Evolutionary conservation across 257 asterid species (phyloP).

Genomic region (Solanum appendiculatum): DNA sequence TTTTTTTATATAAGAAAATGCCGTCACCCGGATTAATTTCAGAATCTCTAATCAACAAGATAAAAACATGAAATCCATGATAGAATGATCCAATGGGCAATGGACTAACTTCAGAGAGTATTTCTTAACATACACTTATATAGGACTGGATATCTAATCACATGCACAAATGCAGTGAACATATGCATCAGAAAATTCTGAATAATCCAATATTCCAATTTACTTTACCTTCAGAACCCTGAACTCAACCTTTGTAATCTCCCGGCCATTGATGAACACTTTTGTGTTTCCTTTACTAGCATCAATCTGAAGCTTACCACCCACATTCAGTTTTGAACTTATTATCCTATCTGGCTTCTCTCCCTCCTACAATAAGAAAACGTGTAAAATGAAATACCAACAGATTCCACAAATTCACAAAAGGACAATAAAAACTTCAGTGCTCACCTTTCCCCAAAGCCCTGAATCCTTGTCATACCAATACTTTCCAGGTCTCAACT

Average conservation of each 20-base stretch:
- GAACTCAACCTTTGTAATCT: conserved; percentile 61
- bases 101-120: neutral
- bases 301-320: conserved; percentile 48
- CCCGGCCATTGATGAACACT: conserved; percentile 66
- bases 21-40: neutral
- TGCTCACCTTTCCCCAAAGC: conserved; percentile 71
- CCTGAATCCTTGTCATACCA: conserved; percentile 84
- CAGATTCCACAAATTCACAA: neutral
- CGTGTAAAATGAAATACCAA: neutral
- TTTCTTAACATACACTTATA: neutral
- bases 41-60: neutral
- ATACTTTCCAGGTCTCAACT: conserved; percentile 56
- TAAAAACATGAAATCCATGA: neutral
- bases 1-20: neutral
- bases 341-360: conserved; percentile 48
- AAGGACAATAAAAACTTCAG: conserved; percentile 11
- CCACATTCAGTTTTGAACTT: conserved; percentile 46
- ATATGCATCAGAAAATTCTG: neutral
- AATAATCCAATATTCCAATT: neutral
- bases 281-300: conserved; percentile 59
- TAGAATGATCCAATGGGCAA: neutral
- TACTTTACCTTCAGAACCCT: conserved; percentile 49
- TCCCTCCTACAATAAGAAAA: conserved; percentile 42
- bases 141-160: neutral
- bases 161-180: neutral